Evolutionary conservation across 148 eudicot species (phyloP), one percentile per base, ranked within the genome.

Genomic region (Diospyros lotus): DNA sequence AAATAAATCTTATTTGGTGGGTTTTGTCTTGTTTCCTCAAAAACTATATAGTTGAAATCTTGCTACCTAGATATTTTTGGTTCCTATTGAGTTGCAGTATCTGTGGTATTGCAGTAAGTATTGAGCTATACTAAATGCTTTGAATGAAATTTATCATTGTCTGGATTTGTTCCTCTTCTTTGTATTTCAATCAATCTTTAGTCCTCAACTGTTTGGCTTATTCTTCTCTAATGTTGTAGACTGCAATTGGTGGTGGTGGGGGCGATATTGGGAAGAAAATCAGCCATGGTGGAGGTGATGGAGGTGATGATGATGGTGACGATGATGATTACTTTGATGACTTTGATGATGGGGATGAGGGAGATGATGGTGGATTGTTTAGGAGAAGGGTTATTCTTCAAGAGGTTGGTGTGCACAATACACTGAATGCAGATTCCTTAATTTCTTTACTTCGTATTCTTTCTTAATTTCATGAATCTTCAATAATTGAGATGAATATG

Each of bases 281-380:
- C 46, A 85, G 76, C 73, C 66, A 82, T 81, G 98, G 98, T 45
- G 98, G 98, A 75, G 98, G 98, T 42, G 98, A 94, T 86, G 97
- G 98, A 74, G 98, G 98, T 10, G 95, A 90, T 76, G 98, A 94
- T 80, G 89, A 83, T 70, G 97, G 97, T 41, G 98, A 92, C 80
- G 98, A 92, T 72, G 98, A 94, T 53, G 93, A 92, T 81, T 92
- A 92, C 89, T 92, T 86, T 72, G 98, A 94, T 80, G 92, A 94
- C 75, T 94, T 94, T 60, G 98, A 94, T 73, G 98, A 94, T 17
- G 98, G 84, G 18, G 98, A 94, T 59, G 97, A 94, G 66, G 98
- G 98, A 71, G 98, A 90, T 66, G 97, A 92, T 17, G 97, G 97
- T 71, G 97, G 98, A 72, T 79, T 89, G 14, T 94, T 94, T 84